Percentiles rank a stretch among this genome's conserved stretches.
These are phyloP conservation scores for Dactylis glomerata DNA, from an alignment of 176 grass and related monocot species.

Conservation along the genomic window DNA sequence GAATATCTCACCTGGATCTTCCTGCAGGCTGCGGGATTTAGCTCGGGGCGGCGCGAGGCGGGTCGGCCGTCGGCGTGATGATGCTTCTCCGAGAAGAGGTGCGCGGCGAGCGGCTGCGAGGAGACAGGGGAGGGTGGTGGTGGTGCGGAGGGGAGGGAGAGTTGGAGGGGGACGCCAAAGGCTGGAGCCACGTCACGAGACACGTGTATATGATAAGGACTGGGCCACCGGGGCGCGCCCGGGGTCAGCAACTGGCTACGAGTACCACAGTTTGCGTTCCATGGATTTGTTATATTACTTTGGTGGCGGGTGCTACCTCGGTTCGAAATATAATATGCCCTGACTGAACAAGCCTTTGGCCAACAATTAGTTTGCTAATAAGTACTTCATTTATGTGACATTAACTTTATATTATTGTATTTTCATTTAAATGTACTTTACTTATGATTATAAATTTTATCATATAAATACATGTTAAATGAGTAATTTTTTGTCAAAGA, in stretches of 20 bases:
- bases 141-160: not conserved
- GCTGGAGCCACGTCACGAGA: conserved; percentile 68
- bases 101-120: not conserved
- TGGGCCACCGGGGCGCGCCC: conserved; percentile 38
- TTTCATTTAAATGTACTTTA: too few species aligned
- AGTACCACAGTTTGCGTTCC: too few species aligned
- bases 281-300: too few species aligned
- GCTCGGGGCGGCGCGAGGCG: not conserved
- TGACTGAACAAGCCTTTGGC: too few species aligned
- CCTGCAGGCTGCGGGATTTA: not conserved
- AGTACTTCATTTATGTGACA: too few species aligned
- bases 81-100: not conserved
- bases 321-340: too few species aligned
- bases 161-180: conserved; percentile 34
- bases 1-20: conserved; percentile 18
- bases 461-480: too few species aligned
- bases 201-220: conserved; percentile 75
- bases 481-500: too few species aligned
- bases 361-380: too few species aligned
- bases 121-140: not conserved
- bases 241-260: not conserved
- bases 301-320: too few species aligned
- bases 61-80: not conserved
- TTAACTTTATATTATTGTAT: too few species aligned
- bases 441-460: too few species aligned